Evolutionary conservation across 2,329 filamentous ascomycete genomes (phyloP).

Genomic region (Coleophoma eucalyptorum): DNA sequence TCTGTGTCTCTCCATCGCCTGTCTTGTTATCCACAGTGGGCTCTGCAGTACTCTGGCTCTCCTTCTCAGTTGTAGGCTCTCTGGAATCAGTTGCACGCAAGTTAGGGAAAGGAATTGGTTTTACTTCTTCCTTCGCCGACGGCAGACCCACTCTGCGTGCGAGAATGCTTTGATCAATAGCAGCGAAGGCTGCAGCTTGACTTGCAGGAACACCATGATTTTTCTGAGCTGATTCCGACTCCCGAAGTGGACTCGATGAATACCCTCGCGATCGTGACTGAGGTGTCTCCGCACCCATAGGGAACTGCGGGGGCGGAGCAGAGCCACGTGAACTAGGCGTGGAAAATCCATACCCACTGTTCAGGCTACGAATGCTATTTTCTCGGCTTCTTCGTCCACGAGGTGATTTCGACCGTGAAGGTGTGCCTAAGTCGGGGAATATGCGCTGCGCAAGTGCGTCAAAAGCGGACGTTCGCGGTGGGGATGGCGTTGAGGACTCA

Average conservation of each 20-base stretch:
- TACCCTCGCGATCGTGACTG: conserved; percentile 18
- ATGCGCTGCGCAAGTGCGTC: conserved; percentile 62
- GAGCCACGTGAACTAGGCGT: conserved; percentile 15
- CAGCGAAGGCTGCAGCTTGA: conserved; percentile 58
- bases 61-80: conserved; percentile 2
- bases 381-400: conserved; percentile 23
- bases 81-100: conserved; percentile 26
- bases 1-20: conserved; percentile 18
- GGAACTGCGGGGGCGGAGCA: conserved; percentile 18
- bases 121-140: conserved; percentile 26
- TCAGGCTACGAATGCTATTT: conserved; percentile 13
- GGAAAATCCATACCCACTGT: conserved; percentile 17
- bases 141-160: conserved; percentile 50
- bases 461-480: conserved; percentile 48
- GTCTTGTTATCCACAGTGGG: conserved; percentile 10
- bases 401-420: conserved; percentile 26
- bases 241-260: conserved; percentile 19
- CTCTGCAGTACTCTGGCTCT: conserved; percentile 1
- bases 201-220: conserved; percentile 26
- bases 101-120: conserved; percentile 42
- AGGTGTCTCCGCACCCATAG: conserved; percentile 15
- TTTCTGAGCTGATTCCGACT: conserved; percentile 2
- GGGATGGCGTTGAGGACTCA: conserved; percentile 44
- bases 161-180: conserved; percentile 59
- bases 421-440: conserved; percentile 43